Conservation (phyloP, 2,329 filamentous ascomycete genomes). For the Aureobasidium sp. region DNA sequence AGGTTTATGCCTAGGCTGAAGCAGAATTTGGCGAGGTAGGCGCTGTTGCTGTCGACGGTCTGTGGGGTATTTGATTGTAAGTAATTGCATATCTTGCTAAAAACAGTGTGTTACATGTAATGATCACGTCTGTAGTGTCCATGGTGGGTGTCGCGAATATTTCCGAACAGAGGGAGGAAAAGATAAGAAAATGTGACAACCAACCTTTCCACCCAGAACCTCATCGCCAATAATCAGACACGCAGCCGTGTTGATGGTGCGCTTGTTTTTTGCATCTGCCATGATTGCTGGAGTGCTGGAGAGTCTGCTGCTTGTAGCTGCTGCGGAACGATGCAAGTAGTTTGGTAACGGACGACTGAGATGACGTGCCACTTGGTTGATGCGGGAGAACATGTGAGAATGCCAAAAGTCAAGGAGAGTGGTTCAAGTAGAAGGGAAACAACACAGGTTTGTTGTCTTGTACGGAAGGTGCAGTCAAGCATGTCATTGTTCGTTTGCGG, state of each 20-base stretch:
- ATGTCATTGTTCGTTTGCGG: slow-evolving; percentile 14
- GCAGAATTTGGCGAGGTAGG: slow-evolving; percentile 60
- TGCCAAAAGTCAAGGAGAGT: not conserved
- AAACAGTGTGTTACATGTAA: too few species aligned
- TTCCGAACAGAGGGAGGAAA: not conserved
- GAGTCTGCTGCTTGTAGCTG: slow-evolving; percentile 24
- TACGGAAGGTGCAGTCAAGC: slow-evolving; percentile 1
- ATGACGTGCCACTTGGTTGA: slow-evolving; percentile 68
- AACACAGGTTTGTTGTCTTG: not conserved
- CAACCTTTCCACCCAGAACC: slow-evolving; percentile 86
- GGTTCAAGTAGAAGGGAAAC: not conserved
- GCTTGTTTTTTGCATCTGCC: slow-evolving; percentile 50
- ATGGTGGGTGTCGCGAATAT: too few species aligned
- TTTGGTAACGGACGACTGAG: slow-evolving; percentile 57
- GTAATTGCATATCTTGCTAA: too few species aligned
- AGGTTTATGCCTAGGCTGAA: slow-evolving; percentile 61
- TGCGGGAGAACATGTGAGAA: slow-evolving; percentile 62
- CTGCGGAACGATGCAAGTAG: slow-evolving; percentile 44
- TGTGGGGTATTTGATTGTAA: slow-evolving; percentile 24
- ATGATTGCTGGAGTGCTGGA: slow-evolving; percentile 24
- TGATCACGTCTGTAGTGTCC: too few species aligned
- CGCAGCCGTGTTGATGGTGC: slow-evolving; percentile 79
- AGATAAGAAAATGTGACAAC: slow-evolving; percentile 19
- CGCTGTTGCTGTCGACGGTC: slow-evolving; percentile 61
- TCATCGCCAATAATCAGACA: slow-evolving; percentile 97